phyloP scores from a whole-genome alignment of 371 early-diverging fungal species.

The Mycotypha africana region DNA sequence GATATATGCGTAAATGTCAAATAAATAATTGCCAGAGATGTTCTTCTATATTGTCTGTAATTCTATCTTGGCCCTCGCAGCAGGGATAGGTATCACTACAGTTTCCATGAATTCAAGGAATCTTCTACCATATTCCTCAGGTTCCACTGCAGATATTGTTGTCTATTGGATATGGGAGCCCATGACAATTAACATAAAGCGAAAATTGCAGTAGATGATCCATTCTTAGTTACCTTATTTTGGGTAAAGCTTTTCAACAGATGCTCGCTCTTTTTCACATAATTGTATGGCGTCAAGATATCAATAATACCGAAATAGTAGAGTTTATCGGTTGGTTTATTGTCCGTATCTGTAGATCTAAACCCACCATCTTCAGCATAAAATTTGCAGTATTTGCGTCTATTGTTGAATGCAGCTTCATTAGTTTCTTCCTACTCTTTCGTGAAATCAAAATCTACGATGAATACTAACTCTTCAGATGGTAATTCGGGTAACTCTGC shows the following conservation, averaged over 20 bases:
- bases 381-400: constrained; percentile 69
- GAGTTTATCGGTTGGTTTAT: constrained; percentile 60
- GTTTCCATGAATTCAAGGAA: constrained; percentile 79
- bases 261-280: constrained; percentile 80
- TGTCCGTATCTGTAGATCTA: constrained; percentile 65
- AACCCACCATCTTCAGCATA: constrained; percentile 91
- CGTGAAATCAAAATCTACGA: neutral
- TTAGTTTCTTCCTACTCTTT: too few relatives aligned
- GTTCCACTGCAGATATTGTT: constrained; percentile 85
- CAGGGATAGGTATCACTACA: too few relatives aligned
- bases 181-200: too few relatives aligned
- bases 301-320: constrained; percentile 96
- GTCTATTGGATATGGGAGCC: too few relatives aligned
- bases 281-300: constrained; percentile 90
- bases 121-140: constrained; percentile 77
- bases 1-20: too few relatives aligned
- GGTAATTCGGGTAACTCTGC: constrained; percentile 43
- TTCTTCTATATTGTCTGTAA: too few relatives aligned
- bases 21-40: too few relatives aligned
- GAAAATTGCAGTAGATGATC: too few relatives aligned
- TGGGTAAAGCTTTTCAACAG: constrained; percentile 76
- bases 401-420: too few relatives aligned
- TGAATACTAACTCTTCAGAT: constrained; percentile 35
- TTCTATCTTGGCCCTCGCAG: too few relatives aligned
- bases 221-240: too few relatives aligned